Percentiles rank a stretch among this genome's conserved stretches.
Conservation (phyloP, 2,329 filamentous ascomycete genomes). For the Cadophora luteo-olivacea region DNA sequence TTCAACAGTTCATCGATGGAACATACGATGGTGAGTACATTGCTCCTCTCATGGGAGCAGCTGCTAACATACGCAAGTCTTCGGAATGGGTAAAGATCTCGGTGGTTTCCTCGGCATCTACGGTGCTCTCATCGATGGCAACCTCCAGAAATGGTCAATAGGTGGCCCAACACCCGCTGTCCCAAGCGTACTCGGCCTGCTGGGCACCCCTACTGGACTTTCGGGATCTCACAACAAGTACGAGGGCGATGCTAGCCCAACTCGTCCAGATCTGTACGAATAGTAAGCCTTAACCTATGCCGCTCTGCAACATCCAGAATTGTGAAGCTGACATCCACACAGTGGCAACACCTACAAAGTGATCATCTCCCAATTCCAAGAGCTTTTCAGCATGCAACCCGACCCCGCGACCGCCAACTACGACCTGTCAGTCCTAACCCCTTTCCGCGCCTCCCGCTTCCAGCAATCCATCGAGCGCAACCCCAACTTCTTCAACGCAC, state of each 20-base stretch:
- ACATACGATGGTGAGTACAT: conserved; percentile 35
- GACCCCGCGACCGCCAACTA: conserved; percentile 46
- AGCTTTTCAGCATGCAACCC: conserved; percentile 51
- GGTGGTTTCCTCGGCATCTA: conserved; percentile 49
- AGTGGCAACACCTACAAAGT: conserved; percentile 55
- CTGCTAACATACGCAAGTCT: conserved; percentile 43
- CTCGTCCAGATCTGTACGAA: conserved; percentile 58
- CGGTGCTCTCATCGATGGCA: conserved; percentile 54
- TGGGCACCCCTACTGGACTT: conserved; percentile 54
- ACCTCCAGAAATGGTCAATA: conserved; percentile 59
- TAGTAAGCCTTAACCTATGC: conserved; percentile 17
- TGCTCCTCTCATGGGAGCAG: not conserved
- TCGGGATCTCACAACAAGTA: conserved; percentile 60
- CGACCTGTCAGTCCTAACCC: conserved; percentile 50
- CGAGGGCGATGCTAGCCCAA: conserved; percentile 59
- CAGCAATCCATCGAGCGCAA: conserved; percentile 56
- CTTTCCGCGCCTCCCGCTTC: conserved; percentile 45
- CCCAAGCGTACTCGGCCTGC: conserved; percentile 28
- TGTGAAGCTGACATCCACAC: too few relatives aligned
- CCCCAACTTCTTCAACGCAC: conserved; percentile 60
- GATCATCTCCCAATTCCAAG: conserved; percentile 58
- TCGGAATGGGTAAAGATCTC: conserved; percentile 52
- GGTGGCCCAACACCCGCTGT: conserved; percentile 49
- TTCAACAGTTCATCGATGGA: conserved; percentile 44
- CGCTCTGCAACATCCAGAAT: not conserved